Base-by-base conservation (phyloP, 306 rosid species). In the Spatholobus suberectus region DNA sequence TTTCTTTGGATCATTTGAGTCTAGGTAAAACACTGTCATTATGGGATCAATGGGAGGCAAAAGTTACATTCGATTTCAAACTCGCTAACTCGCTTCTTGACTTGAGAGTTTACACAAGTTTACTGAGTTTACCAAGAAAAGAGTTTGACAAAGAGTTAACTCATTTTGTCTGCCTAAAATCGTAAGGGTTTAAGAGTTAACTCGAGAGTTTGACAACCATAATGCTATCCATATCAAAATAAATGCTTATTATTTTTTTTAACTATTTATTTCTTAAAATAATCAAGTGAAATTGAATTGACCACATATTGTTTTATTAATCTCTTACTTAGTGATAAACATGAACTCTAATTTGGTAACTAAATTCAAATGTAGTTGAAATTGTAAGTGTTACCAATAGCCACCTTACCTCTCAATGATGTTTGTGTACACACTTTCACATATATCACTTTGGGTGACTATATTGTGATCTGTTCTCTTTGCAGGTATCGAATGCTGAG, bases 401-500 rank as follows among this genome's bases (percentile, higher is more conserved):
- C 37, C 37, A 61, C 66, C 69, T 71, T 35, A 61, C 38, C 4
- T 55, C 44, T 52, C 76, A 65, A 52, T 58, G 76, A 18, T 76
- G 27, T 32, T n/a, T 62, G n/a, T 72, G 34, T 20, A 24, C 69
- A 70, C 59, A 52, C 62, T 63, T 63, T 37, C 18, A 6, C 62
- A 17, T 17, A 40, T 72, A 37, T 61, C 69, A 70, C 70, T 23
- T 18, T 13, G n/a, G 81, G 18, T 66, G 78, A 69, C 66, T 54
- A 40, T 82, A 44, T 23, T 73, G 63, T 82, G 44, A 49, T 78
- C 62, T 61, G 81, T 75, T 81, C 80, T 70, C 63, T 76, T 77
- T 92, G 82, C 82, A 96, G 99, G 90, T 93, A 93, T 80, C 94
- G 97, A 65, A 93, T 93, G 99, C 89, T 96, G 82, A 93, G 96